phyloP scores from a whole-genome alignment of 2,329 filamentous ascomycete species.

The Zasmidium cellare region DNA sequence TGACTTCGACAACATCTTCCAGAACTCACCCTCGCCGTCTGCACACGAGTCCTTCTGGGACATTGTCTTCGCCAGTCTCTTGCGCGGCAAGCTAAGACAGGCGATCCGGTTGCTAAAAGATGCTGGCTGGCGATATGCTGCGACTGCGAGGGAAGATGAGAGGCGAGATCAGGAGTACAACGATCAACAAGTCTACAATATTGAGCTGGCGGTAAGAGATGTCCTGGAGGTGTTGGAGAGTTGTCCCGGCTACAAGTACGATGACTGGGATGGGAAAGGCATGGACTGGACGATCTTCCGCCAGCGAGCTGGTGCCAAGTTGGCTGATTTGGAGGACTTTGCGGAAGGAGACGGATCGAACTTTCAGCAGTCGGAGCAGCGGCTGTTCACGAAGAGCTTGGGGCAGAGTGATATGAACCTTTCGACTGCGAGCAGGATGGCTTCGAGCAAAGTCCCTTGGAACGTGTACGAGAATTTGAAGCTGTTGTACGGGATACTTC shows the following conservation, averaged over 20 bases:
- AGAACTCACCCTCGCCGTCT: constrained; percentile 69
- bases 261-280: constrained; percentile 80
- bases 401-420: constrained; percentile 55
- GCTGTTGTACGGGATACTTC: constrained; percentile 75
- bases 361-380: constrained; percentile 28
- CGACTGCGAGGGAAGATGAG: constrained; percentile 59
- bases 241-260: constrained; percentile 66
- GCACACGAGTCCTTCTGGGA: constrained; percentile 83
- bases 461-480: constrained; percentile 83
- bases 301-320: constrained; percentile 62
- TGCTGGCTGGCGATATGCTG: constrained; percentile 77
- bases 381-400: constrained; percentile 26
- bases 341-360: constrained; percentile 65
- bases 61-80: constrained; percentile 68
- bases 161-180: constrained; percentile 66
- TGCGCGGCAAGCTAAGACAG: constrained; percentile 71
- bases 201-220: constrained; percentile 57
- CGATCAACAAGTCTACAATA: constrained; percentile 74
- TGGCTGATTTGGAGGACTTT: constrained; percentile 61
- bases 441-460: constrained; percentile 86
- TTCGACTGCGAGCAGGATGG: constrained; percentile 67
- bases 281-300: constrained; percentile 84
- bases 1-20: constrained; percentile 65
- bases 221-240: constrained; percentile 69
- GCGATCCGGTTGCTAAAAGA: constrained; percentile 68